Evolutionary conservation across 2,329 filamentous ascomycete genomes (phyloP).

Genomic region (Colletotrichum sp.): DNA sequence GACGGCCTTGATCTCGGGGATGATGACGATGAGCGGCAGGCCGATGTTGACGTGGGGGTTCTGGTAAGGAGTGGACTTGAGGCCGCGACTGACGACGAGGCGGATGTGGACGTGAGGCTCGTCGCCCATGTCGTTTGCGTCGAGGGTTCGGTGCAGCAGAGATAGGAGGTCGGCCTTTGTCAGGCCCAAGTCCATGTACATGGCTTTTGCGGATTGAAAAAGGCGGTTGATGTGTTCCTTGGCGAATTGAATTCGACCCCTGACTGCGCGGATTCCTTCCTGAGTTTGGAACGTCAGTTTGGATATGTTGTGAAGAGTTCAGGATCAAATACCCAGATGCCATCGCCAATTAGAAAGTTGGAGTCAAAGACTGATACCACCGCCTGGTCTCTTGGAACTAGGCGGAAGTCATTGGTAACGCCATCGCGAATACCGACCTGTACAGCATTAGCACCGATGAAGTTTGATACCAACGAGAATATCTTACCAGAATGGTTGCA

Average conservation of each 20-base stretch:
- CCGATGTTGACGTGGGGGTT: slow-evolving; percentile 32
- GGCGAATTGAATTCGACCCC: slow-evolving; percentile 30
- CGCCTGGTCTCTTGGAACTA: slow-evolving; percentile 27
- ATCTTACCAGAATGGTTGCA: slow-evolving; percentile 24
- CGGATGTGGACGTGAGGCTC: slow-evolving; percentile 32
- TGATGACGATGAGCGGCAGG: slow-evolving; percentile 33
- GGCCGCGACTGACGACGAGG: slow-evolving; percentile 31
- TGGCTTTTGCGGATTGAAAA: slow-evolving; percentile 33
- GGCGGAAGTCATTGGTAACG: slow-evolving; percentile 25
- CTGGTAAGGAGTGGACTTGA: slow-evolving; percentile 31
- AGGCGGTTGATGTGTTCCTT: slow-evolving; percentile 30
- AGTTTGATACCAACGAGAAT: background rate
- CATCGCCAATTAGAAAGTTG: slow-evolving; percentile 31
- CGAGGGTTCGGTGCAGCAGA: slow-evolving; percentile 28
- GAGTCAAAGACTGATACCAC: slow-evolving; percentile 32
- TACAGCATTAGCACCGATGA: background rate
- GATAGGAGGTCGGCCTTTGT: slow-evolving; percentile 27
- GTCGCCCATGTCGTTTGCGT: slow-evolving; percentile 29
- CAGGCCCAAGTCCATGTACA: slow-evolving; percentile 33
- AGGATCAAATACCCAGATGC: slow-evolving; percentile 26
- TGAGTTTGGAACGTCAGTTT: background rate
- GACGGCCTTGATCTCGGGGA: slow-evolving; percentile 31
- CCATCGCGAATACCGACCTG: slow-evolving; percentile 32
- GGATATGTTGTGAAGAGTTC: background rate
- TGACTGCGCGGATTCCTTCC: slow-evolving; percentile 31